phyloP scores from a whole-genome alignment of 805 yeast genomes.

The Starmerella gropengiesseri region DNA sequence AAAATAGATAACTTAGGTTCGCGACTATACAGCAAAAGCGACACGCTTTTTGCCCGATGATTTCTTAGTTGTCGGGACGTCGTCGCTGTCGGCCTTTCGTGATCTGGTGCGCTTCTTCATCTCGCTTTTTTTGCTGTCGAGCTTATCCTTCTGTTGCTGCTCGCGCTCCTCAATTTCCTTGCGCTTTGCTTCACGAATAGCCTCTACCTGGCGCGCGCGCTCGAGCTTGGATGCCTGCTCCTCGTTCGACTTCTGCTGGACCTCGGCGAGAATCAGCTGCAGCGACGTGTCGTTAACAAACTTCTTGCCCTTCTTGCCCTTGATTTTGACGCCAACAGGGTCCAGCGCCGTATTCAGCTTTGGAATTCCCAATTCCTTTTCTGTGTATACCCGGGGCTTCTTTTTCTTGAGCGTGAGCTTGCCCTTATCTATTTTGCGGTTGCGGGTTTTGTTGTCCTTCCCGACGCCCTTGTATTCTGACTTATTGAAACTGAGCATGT shows the following conservation, averaged over 20 bases:
- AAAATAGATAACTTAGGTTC: too few relatives aligned
- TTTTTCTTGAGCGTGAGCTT: slow-evolving; percentile 15
- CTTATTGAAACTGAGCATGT: slow-evolving; percentile 21
- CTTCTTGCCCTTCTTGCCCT: slow-evolving; percentile 71
- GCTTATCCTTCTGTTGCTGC: slow-evolving; percentile 49
- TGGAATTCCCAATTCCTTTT: slow-evolving; percentile 72
- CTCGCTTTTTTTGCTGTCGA: slow-evolving; percentile 70
- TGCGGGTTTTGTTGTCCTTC: slow-evolving; percentile 24
- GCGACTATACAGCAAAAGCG: slow-evolving; percentile 13
- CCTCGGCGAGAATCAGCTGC: slow-evolving; percentile 62
- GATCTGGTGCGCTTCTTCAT: slow-evolving; percentile 34
- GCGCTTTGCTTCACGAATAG: slow-evolving; percentile 73
- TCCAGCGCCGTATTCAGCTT: slow-evolving; percentile 67
- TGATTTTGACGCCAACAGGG: slow-evolving; percentile 68
- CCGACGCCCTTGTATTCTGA: slow-evolving; percentile 23
- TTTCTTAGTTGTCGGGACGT: slow-evolving; percentile 31
- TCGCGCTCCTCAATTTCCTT: slow-evolving; percentile 82
- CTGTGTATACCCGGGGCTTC: slow-evolving; percentile 41
- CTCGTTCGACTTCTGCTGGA: slow-evolving; percentile 71
- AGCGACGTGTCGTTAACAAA: slow-evolving; percentile 54
- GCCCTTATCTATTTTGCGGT: slow-evolving; percentile 19
- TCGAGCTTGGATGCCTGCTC: slow-evolving; percentile 81
- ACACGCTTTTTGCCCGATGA: slow-evolving; percentile 16
- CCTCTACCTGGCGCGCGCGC: slow-evolving; percentile 79
- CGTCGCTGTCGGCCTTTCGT: background rate